Evolutionary conservation across 495 filamentous ascomycete genomes (phyloP).

Genomic region (Collariella sp.): DNA sequence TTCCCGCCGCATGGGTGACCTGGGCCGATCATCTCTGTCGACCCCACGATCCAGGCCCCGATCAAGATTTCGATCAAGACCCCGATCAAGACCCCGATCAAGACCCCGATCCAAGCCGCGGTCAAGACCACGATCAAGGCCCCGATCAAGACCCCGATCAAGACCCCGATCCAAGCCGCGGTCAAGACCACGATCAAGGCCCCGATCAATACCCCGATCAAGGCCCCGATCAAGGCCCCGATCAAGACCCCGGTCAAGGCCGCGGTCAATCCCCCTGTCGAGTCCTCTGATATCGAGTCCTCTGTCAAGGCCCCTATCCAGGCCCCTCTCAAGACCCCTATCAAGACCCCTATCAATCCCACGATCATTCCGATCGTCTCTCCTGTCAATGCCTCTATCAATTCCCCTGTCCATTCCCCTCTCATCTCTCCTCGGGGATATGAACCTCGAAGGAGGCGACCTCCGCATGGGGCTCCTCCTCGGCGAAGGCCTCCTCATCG

Average conservation of each 20-base stretch:
- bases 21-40: constrained; percentile 9
- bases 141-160: constrained; percentile 1
- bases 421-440: constrained; percentile 38
- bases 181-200: not conserved
- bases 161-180: constrained; percentile 2
- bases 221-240: constrained; percentile 2
- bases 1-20: constrained; percentile 24
- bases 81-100: constrained; percentile 1
- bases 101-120: constrained; percentile 2
- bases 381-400: constrained; percentile 1
- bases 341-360: constrained; percentile 6
- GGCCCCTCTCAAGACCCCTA: not conserved
- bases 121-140: constrained; percentile 6
- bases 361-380: constrained; percentile 2
- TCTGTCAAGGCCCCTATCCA: constrained; percentile 11
- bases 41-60: not conserved
- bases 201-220: constrained; percentile 1
- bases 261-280: not conserved
- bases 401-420: constrained; percentile 3
- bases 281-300: not conserved
- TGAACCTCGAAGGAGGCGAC: constrained; percentile 27
- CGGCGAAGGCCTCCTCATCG: constrained; percentile 31
- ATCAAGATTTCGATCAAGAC: constrained; percentile 4
- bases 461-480: constrained; percentile 30
- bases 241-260: constrained; percentile 10